Evolutionary conservation across 306 rosid genomes (phyloP).

Genomic region (Bauhinia variegata): DNA sequence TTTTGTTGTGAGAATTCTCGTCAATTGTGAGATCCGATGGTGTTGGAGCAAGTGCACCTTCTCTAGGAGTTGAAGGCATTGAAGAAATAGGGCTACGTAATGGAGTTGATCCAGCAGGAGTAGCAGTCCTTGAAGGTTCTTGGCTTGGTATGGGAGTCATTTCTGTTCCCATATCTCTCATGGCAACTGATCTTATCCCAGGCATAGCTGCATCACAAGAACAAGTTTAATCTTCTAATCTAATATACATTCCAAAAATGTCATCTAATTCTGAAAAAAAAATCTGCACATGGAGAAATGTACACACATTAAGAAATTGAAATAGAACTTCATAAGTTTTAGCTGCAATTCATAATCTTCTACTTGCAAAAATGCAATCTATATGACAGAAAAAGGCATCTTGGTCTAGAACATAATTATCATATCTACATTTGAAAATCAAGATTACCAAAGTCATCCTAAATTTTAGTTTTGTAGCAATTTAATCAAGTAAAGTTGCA

Average conservation of each 20-base stretch:
- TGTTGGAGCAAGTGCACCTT: conserved; percentile 74
- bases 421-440: conserved; percentile 18
- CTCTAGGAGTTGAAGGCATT: conserved; percentile 80
- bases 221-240: conserved; percentile 26
- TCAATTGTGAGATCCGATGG: conserved; percentile 46
- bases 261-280: too few species aligned
- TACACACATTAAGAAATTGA: neutral
- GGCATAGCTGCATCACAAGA: conserved; percentile 57
- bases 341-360: conserved; percentile 7
- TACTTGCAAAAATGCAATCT: neutral
- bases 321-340: neutral
- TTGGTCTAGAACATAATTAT: neutral
- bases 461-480: too few species aligned
- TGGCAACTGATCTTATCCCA: conserved; percentile 83
- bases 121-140: conserved; percentile 92
- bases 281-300: neutral
- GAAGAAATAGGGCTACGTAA: conserved; percentile 83
- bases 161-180: conserved; percentile 99
- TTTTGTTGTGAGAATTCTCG: conserved; percentile 44
- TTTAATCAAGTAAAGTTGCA: neutral
- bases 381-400: too few species aligned
- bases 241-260: conserved; percentile 8
- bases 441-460: neutral
- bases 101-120: conserved; percentile 87
- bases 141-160: conserved; percentile 93